These are phyloP conservation scores for Furcasterigmium furcatum DNA, from an alignment of 2,329 filamentous ascomycete genomes.

Conservation along the genomic window DNA sequence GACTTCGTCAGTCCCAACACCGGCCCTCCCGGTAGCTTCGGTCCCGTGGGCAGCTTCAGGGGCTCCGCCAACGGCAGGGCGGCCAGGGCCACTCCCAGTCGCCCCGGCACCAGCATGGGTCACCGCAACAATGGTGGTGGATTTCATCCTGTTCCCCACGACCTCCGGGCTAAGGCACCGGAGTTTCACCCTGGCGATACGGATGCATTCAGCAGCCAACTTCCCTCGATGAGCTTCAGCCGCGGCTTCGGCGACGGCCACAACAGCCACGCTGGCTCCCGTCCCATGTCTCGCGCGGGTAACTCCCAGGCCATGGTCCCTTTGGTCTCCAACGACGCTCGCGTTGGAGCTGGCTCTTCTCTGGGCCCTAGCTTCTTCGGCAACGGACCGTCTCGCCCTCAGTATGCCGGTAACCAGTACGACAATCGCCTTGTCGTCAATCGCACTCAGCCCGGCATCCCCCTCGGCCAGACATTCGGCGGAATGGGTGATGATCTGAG, in stretches of 20 bases:
- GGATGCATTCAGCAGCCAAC: constrained; percentile 4
- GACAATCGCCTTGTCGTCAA: constrained; percentile 1
- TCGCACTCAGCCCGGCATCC: constrained; percentile 2
- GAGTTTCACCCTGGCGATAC: constrained; percentile 23
- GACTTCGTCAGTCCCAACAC: neutral
- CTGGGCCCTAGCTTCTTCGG: neutral
- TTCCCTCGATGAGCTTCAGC: constrained; percentile 1
- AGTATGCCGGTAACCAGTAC: constrained; percentile 1
- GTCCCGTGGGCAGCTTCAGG: neutral
- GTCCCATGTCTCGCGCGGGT: neutral
- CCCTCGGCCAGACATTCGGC: constrained; percentile 3
- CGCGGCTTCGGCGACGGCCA: constrained; percentile 7
- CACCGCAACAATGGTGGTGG: constrained; percentile 3
- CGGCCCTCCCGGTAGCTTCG: neutral
- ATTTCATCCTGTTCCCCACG: constrained; percentile 5
- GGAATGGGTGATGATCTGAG: constrained; percentile 1
- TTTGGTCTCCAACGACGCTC: neutral
- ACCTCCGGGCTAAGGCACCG: constrained; percentile 26
- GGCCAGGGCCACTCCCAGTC: neutral
- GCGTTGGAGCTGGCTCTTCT: neutral
- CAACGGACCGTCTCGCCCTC: neutral
- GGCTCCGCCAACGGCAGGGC: neutral
- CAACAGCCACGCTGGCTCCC: neutral
- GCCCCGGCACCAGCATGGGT: constrained; percentile 8
- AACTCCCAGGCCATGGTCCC: neutral